Conservation (phyloP, 352 stramenopile species). For the Globisporangium takayamanum region DNA sequence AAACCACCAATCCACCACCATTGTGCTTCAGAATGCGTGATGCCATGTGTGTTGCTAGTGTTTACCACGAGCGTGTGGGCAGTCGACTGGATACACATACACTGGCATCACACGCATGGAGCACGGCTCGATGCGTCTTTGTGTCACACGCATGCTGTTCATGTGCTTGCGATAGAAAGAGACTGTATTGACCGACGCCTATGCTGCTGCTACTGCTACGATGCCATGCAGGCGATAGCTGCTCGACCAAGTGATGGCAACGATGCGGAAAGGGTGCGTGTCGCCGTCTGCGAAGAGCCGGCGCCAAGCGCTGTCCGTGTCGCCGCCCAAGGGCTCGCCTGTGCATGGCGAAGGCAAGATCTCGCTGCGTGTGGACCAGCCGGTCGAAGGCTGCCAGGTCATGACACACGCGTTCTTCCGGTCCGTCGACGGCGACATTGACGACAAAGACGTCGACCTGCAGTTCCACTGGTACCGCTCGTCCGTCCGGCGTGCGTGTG, state of each 20-base stretch:
- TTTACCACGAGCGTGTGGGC: not conserved
- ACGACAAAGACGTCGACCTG: slow-evolving; percentile 65
- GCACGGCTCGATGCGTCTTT: not conserved
- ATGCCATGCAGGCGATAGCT: not conserved
- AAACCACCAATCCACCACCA: no score
- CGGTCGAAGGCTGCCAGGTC: slow-evolving; percentile 58
- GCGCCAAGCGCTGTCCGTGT: slow-evolving; percentile 18
- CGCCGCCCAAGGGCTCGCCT: slow-evolving; percentile 47
- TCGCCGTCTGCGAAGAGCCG: slow-evolving; percentile 23
- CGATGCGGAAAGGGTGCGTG: slow-evolving; percentile 26
- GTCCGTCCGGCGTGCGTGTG: slow-evolving; percentile 44
- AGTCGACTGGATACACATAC: not conserved
- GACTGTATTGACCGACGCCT: no score
- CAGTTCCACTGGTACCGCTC: slow-evolving; percentile 68
- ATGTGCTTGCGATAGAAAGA: no score
- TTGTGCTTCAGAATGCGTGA: not conserved
- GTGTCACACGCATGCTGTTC: no score
- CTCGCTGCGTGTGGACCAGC: slow-evolving; percentile 69
- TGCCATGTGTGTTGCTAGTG: not conserved
- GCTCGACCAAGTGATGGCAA: not conserved
- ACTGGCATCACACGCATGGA: not conserved
- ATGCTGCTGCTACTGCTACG: not conserved
- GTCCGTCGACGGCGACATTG: slow-evolving; percentile 56
- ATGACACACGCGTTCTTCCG: slow-evolving; percentile 79
- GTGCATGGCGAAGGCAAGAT: slow-evolving; percentile 62